phyloP scores from a whole-genome alignment of 129 eudicot species.

The Pseudognaphalium luteoalbum region DNA sequence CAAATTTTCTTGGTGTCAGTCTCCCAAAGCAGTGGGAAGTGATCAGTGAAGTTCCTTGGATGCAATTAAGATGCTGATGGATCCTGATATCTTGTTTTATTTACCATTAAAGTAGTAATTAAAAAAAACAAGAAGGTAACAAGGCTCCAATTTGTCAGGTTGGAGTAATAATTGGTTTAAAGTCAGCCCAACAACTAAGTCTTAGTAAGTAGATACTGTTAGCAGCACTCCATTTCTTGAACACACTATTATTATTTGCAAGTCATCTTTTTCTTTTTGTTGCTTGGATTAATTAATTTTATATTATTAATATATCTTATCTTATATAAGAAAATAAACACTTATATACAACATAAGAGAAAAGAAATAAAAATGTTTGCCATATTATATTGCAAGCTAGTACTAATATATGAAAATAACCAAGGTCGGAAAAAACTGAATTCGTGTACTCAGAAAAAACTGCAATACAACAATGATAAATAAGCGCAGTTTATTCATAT shows the following conservation, averaged over 20 bases:
- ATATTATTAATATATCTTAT: background rate
- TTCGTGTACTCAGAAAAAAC: too few species aligned
- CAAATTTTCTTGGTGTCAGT: constrained; percentile 17
- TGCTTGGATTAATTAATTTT: background rate
- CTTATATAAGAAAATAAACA: background rate
- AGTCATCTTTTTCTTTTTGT: constrained; percentile 21
- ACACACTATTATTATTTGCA: constrained; percentile 25
- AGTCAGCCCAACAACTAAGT: constrained; percentile 51
- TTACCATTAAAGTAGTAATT: constrained; percentile 14
- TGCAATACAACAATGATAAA: too few species aligned
- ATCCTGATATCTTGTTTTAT: constrained; percentile 30
- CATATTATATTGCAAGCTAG: too few species aligned
- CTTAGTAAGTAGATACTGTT: constrained; percentile 32
- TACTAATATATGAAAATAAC: too few species aligned
- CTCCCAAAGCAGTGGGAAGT: background rate
- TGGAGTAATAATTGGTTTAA: constrained; percentile 39
- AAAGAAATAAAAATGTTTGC: too few species aligned
- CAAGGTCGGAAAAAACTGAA: too few species aligned
- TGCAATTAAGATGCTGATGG: constrained; percentile 18
- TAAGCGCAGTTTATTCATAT: background rate
- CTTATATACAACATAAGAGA: too few species aligned
- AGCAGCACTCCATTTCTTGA: constrained; percentile 35
- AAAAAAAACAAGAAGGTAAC: constrained; percentile 43
- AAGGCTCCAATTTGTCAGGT: constrained; percentile 62
- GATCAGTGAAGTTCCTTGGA: constrained; percentile 35